Base-by-base conservation (phyloP, 2,329 filamentous ascomycete species). In the Didymella glomerata region DNA sequence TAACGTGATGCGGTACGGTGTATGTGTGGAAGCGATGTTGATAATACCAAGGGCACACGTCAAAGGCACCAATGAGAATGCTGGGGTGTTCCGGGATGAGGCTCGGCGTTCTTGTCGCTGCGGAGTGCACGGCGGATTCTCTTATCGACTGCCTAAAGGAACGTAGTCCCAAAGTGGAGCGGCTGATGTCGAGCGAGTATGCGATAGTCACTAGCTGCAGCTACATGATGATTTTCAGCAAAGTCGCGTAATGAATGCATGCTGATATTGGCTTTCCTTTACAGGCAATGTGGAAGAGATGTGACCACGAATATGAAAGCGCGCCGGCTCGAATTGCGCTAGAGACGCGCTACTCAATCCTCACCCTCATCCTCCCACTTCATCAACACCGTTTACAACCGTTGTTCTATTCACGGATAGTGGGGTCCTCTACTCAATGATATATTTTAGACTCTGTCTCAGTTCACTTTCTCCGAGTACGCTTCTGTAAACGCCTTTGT, bases 51-150 rank as follows among this genome's bases (percentile, higher is more conserved):
- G 54, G 44, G 48, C 47, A 57, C 34, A 48, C 9, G 18, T n/a
- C 4, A n/a, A 24, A 38, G 8, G 54, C 36, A 44, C 54, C 54
- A 57, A 57, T 57, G 10, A 42, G 13, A 5, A 41, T 13, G 3
- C 4, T 24, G n/a, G 4, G 24, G 30, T 11, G 27, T 11, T 48
- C 28, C 11, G 14, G 51, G 20, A 36, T 41, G 34, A 4, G 14
- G 40, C 57, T 60, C 49, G 57, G 51, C 57, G 40, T 60, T 51
- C 51, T 60, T 54, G 57, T 60, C 46, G 13, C 38, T 56, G 51
- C 51, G 32, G 46, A 60, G 32, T 28, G 22, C 16, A 42, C 40
- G 32, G 41, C 32, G 46, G 13, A 51, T 27, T 47, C 18, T 47
- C 57, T 60, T 60, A 47, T 51, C 57, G 41, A 44, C 52, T 60